Conservation (phyloP, 306 rosid species). For the Trifolium subterraneum region DNA sequence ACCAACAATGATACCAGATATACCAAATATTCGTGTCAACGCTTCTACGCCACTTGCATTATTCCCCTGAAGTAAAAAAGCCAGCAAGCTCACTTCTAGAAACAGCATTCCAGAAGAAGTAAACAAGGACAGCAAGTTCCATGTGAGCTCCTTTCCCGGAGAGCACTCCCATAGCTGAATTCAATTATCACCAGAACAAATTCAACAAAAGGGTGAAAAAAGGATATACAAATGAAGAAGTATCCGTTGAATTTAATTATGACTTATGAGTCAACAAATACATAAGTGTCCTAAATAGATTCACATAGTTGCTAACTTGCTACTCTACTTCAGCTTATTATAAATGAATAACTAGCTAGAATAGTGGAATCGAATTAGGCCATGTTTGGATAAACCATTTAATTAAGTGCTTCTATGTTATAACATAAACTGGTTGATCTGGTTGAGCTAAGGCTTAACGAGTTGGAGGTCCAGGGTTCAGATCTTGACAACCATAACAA, state of each 20-base stretch:
- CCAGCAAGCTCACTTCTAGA: slow-evolving; percentile 95
- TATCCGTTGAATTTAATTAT: not conserved
- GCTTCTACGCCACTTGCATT: slow-evolving; percentile 74
- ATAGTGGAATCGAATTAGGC: not conserved
- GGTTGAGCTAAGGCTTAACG: no score
- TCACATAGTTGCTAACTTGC: not conserved
- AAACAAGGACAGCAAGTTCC: slow-evolving; percentile 83
- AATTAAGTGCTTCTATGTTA: not conserved
- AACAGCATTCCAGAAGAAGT: slow-evolving; percentile 94
- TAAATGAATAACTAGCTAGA: not conserved
- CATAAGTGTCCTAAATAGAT: not conserved
- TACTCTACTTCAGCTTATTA: not conserved
- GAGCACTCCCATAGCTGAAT: slow-evolving; percentile 89
- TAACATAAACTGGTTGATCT: not conserved
- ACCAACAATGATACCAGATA: slow-evolving; percentile 84
- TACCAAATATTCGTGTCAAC: slow-evolving; percentile 74
- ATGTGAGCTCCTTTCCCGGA: slow-evolving; percentile 67
- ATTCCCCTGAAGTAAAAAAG: slow-evolving; percentile 94
- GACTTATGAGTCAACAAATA: not conserved
- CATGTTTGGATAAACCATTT: not conserved
- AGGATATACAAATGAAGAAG: not conserved
- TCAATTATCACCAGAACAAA: not conserved
- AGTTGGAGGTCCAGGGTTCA: no score
- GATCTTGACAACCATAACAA: no score
- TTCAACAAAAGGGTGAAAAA: not conserved